Conservation (phyloP, 306 rosid genomes). For the barrel medic (Medicago truncatula) region DNA sequence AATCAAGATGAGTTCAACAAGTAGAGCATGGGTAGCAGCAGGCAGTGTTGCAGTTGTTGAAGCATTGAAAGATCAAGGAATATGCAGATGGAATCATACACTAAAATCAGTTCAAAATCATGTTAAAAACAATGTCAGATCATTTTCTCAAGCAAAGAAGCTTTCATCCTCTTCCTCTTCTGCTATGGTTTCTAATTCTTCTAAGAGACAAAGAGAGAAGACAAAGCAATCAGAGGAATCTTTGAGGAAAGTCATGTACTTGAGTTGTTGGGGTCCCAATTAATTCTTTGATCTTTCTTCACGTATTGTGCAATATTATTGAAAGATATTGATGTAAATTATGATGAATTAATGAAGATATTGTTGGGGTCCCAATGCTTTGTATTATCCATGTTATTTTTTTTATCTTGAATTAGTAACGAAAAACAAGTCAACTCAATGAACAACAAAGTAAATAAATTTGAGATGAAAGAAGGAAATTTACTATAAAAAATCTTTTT, state of each 20-base stretch:
- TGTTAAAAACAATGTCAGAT: conserved; percentile 44
- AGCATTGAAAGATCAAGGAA: conserved; percentile 67
- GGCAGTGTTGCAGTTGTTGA: conserved; percentile 50
- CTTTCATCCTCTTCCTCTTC: conserved; percentile 49
- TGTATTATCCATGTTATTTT: too few species aligned
- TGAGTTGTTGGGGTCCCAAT: conserved; percentile 65
- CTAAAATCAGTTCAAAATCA: conserved; percentile 49
- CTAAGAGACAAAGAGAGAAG: conserved; percentile 50
- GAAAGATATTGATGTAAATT: neutral
- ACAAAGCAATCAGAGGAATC: conserved; percentile 71
- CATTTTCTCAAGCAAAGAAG: conserved; percentile 47
- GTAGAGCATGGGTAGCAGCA: conserved; percentile 50
- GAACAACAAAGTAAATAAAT: too few species aligned
- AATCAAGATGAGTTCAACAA: conserved; percentile 44
- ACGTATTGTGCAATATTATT: neutral
- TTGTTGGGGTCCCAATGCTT: too few species aligned
- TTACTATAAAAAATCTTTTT: too few species aligned
- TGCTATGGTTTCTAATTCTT: conserved; percentile 23
- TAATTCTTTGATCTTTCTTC: neutral
- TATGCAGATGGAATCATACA: conserved; percentile 59
- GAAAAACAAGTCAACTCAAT: too few species aligned
- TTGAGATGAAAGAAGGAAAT: too few species aligned
- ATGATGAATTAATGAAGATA: neutral
- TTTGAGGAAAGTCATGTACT: conserved; percentile 67
- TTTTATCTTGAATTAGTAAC: too few species aligned